phyloP scores from a whole-genome alignment of 371 early-diverging fungal genomes.

The Lichtheimia corymbifera region DNA sequence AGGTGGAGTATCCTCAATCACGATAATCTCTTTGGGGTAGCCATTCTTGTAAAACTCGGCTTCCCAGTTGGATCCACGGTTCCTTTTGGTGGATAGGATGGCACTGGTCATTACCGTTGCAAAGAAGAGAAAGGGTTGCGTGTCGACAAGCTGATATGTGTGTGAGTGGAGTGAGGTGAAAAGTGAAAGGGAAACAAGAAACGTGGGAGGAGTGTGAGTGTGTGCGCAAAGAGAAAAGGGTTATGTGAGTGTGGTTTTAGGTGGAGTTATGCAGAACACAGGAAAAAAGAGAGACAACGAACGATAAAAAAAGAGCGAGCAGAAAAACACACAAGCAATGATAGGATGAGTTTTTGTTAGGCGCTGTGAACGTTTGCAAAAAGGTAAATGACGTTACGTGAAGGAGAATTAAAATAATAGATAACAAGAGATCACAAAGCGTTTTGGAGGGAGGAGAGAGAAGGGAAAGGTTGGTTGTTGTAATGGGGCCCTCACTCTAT shows the following conservation, averaged over 20 bases:
- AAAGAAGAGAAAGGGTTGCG: not conserved
- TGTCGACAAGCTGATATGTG: not conserved
- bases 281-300: constrained; percentile 2
- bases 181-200: not conserved
- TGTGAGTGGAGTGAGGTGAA: not conserved
- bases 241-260: not conserved
- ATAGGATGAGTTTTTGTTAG: too few relatives aligned
- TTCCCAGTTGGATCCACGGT: constrained; percentile 52
- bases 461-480: too few relatives aligned
- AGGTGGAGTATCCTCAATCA: constrained; percentile 63
- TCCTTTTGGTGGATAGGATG: constrained; percentile 8
- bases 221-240: not conserved
- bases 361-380: not conserved
- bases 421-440: too few relatives aligned
- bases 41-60: constrained; percentile 62
- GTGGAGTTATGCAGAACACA: not conserved
- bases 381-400: not conserved
- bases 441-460: too few relatives aligned
- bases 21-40: constrained; percentile 62
- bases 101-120: constrained; percentile 12
- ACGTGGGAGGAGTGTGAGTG: not conserved
- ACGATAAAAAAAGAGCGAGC: not conserved
- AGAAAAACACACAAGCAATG: not conserved
- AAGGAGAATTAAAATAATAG: not conserved
- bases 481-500: too few relatives aligned